Evolutionary conservation across 495 filamentous ascomycete species (phyloP).

Genomic region (Ascodesmis nigricans): DNA sequence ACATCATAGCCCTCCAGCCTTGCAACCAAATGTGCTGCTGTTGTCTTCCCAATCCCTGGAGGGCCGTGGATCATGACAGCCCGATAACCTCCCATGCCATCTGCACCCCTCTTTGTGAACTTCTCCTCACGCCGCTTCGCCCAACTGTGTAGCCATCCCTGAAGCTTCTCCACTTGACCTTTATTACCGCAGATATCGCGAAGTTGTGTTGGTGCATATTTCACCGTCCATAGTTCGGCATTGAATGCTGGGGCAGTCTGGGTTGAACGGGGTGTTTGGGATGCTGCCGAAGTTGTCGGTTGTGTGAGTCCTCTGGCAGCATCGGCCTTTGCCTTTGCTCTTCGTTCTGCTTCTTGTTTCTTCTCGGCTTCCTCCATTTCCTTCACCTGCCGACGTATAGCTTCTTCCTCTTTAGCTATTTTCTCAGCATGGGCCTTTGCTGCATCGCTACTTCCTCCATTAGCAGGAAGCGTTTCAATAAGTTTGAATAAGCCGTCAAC

Average conservation of each 20-base stretch:
- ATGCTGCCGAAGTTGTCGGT: slow-evolving; percentile 17
- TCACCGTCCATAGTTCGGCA: slow-evolving; percentile 75
- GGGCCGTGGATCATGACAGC: slow-evolving; percentile 86
- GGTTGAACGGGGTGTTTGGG: slow-evolving; percentile 7
- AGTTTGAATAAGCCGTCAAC: slow-evolving; percentile 81
- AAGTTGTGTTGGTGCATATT: slow-evolving; percentile 69
- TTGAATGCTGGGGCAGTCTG: slow-evolving; percentile 27
- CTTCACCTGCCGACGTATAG: slow-evolving; percentile 49
- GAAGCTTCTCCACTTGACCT: slow-evolving; percentile 63
- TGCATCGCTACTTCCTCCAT: slow-evolving; percentile 71
- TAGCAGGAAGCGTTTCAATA: slow-evolving; percentile 60
- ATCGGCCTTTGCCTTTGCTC: slow-evolving; percentile 11
- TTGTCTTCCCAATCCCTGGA: slow-evolving; percentile 94
- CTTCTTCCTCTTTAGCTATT: slow-evolving; percentile 56
- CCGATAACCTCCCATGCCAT: slow-evolving; percentile 56
- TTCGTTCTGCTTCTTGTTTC: slow-evolving; percentile 23
- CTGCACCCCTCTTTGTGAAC: slow-evolving; percentile 59
- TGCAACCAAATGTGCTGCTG: slow-evolving; percentile 82
- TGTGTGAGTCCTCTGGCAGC: slow-evolving; percentile 17
- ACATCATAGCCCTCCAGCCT: slow-evolving; percentile 85
- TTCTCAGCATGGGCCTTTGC: slow-evolving; percentile 65
- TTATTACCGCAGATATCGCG: slow-evolving; percentile 95
- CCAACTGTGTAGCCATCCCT: slow-evolving; percentile 70
- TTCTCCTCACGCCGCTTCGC: slow-evolving; percentile 43
- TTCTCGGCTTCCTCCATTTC: slow-evolving; percentile 56